A percentile compares a stretch with the other conserved stretches of the same genome.
phyloP scores from a whole-genome alignment of 176 grass and related monocot species.

The Oryza nivara region DNA sequence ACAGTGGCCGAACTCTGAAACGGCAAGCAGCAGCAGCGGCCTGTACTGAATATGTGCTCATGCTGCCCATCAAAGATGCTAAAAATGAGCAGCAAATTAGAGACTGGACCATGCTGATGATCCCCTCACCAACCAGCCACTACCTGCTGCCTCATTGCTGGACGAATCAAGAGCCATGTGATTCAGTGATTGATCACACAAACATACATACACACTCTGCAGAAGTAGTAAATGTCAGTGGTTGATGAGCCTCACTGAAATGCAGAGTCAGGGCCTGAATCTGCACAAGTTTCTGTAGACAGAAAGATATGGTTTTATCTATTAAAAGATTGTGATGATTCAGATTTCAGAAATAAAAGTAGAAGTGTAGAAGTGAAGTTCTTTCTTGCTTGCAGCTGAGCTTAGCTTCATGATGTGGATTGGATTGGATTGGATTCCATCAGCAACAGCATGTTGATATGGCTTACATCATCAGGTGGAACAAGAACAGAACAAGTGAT shows the following conservation, averaged over 20 bases:
- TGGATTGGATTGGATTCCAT: slow-evolving; percentile 5
- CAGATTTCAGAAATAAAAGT: not conserved
- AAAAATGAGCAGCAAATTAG: slow-evolving; percentile 35
- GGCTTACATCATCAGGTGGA: slow-evolving; percentile 42
- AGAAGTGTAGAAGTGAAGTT: slow-evolving; percentile 11
- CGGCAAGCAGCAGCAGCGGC: slow-evolving; percentile 15
- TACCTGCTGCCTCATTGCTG: not conserved
- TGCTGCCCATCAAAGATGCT: slow-evolving; percentile 38
- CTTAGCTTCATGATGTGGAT: not conserved
- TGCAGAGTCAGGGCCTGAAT: slow-evolving; percentile 19
- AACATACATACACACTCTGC: not conserved
- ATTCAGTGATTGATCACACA: not conserved
- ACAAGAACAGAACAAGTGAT: slow-evolving; percentile 48
- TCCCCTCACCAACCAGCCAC: not conserved
- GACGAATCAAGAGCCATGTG: slow-evolving; percentile 29
- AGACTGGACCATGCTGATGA: slow-evolving; percentile 41
- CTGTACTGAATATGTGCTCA: slow-evolving; percentile 24
- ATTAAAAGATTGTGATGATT: not conserved
- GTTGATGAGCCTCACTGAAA: slow-evolving; percentile 20
- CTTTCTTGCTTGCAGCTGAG: not conserved
- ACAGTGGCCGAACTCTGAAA: slow-evolving; percentile 30
- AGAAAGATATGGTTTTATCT: not conserved
- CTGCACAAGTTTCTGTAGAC: not conserved
- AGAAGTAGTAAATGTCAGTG: slow-evolving; percentile 28
- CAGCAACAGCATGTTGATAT: slow-evolving; percentile 14